Percentiles rank a stretch among this genome's conserved stretches.
These are phyloP conservation scores for Ilex aquifolium DNA, from an alignment of 257 asterid genomes.

Conservation along the genomic window DNA sequence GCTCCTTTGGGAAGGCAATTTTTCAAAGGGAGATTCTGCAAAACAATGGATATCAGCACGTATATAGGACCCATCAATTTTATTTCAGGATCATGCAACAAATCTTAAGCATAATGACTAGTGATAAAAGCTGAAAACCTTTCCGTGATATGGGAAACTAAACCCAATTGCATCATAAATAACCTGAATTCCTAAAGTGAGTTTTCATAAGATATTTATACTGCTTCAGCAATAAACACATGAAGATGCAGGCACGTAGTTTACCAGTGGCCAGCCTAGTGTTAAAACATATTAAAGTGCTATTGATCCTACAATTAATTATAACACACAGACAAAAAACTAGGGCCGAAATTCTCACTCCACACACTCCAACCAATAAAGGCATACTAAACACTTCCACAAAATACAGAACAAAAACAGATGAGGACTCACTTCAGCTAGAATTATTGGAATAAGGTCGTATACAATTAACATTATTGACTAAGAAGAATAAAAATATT, in stretches of 20 bases:
- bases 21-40: constrained; percentile 37
- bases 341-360: too few relatives aligned
- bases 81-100: background rate
- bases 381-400: too few relatives aligned
- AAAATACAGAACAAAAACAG: too few relatives aligned
- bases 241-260: background rate
- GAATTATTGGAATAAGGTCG: too few relatives aligned
- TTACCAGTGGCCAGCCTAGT: background rate
- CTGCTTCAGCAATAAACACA: background rate
- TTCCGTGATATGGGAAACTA: too few relatives aligned
- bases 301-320: too few relatives aligned
- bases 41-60: background rate
- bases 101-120: background rate
- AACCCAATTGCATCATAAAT: too few relatives aligned
- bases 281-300: background rate
- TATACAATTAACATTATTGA: too few relatives aligned
- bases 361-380: too few relatives aligned
- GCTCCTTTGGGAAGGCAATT: constrained; percentile 68
- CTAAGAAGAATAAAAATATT: too few relatives aligned
- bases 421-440: too few relatives aligned
- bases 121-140: background rate
- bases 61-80: background rate
- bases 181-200: background rate
- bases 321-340: too few relatives aligned
- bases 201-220: background rate